These are phyloP conservation scores for Wickerhamiella vanderwaltii DNA, from an alignment of 805 yeast genomes.

Conservation along the genomic window DNA sequence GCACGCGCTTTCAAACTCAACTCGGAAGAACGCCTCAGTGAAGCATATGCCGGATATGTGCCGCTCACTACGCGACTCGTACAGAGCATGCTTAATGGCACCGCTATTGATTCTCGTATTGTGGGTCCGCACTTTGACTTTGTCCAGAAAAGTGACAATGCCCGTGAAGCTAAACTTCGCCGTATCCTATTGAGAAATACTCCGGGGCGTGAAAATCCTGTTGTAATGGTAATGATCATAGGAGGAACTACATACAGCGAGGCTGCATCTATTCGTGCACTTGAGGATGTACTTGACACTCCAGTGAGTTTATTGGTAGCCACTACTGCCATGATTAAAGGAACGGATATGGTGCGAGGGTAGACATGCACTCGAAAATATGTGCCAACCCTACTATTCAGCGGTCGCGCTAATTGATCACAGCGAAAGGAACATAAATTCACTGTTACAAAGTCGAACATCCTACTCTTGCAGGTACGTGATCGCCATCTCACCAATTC, in stretches of 20 bases:
- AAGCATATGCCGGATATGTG: slow-evolving; percentile 59
- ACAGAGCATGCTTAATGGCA: slow-evolving; percentile 45
- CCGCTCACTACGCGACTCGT: slow-evolving; percentile 63
- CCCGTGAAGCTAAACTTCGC: slow-evolving; percentile 26
- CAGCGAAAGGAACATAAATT: too few relatives aligned
- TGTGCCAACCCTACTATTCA: too few relatives aligned
- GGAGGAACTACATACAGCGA: slow-evolving; percentile 89
- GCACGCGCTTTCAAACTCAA: slow-evolving; percentile 24
- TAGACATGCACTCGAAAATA: too few relatives aligned
- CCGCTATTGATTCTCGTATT: background rate
- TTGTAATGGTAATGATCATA: slow-evolving; percentile 42
- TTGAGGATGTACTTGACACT: slow-evolving; percentile 32
- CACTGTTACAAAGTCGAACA: too few relatives aligned
- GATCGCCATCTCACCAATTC: too few relatives aligned
- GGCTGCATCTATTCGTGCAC: slow-evolving; percentile 52
- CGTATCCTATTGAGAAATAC: slow-evolving; percentile 25
- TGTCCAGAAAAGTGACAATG: slow-evolving; percentile 16
- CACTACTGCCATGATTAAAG: slow-evolving; percentile 38
- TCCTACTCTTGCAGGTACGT: too few relatives aligned
- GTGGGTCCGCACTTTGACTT: slow-evolving; percentile 18
- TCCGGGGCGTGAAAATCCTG: slow-evolving; percentile 25
- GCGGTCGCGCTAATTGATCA: too few relatives aligned
- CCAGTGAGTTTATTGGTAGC: slow-evolving; percentile 31
- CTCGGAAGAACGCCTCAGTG: slow-evolving; percentile 21
- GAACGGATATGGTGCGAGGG: too few relatives aligned